A percentile compares a stretch with the other conserved stretches of the same genome.
Conservation (phyloP, 2,329 filamentous ascomycete species). For the Cladosporium sp. region DNA sequence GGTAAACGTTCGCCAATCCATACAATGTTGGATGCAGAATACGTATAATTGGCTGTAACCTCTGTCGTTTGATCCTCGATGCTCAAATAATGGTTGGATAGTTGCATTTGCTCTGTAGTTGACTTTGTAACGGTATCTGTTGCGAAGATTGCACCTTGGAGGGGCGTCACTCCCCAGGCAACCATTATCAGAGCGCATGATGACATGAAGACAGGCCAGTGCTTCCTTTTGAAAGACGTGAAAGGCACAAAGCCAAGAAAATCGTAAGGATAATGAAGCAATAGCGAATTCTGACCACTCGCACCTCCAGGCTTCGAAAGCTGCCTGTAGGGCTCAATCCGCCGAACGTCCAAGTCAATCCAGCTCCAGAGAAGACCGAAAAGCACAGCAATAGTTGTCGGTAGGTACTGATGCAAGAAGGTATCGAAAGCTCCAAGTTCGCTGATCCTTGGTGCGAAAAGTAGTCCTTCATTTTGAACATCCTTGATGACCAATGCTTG, state of each 20-base stretch:
- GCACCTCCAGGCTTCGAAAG: slow-evolving; percentile 48
- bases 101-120: not conserved
- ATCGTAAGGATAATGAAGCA: slow-evolving; percentile 53
- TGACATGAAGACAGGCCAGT: slow-evolving; percentile 52
- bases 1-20: slow-evolving; percentile 46
- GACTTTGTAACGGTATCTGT: slow-evolving; percentile 11
- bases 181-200: slow-evolving; percentile 49
- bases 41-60: slow-evolving; percentile 38
- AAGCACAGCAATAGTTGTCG: slow-evolving; percentile 51
- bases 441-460: slow-evolving; percentile 34
- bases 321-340: slow-evolving; percentile 59
- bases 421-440: slow-evolving; percentile 35
- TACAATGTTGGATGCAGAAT: slow-evolving; percentile 43
- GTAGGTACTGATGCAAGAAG: slow-evolving; percentile 49
- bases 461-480: slow-evolving; percentile 38
- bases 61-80: slow-evolving; percentile 17
- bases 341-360: slow-evolving; percentile 56
- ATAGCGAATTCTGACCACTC: slow-evolving; percentile 41
- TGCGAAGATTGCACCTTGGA: slow-evolving; percentile 54
- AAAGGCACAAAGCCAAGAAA: slow-evolving; percentile 44
- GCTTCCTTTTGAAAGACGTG: slow-evolving; percentile 33
- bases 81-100: not conserved
- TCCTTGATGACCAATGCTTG: slow-evolving; percentile 40
- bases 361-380: slow-evolving; percentile 57
- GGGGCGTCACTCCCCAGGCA: slow-evolving; percentile 53